Base-by-base conservation (phyloP, 2,329 filamentous ascomycete species). In the Claviceps cyperi region DNA sequence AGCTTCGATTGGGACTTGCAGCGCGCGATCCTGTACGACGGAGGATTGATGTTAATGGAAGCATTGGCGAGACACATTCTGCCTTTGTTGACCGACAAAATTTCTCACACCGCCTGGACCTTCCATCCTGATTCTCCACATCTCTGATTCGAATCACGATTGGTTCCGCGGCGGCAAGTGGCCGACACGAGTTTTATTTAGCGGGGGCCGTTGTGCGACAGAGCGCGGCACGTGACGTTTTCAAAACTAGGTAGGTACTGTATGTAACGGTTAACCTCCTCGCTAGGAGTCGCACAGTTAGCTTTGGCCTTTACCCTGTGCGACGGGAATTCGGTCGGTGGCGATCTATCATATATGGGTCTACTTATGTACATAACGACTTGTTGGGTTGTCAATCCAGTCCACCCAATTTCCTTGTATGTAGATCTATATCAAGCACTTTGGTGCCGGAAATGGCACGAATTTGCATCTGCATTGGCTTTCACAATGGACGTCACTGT, bases 71-170 rank as follows among this genome's bases (percentile, higher is more conserved):
- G 52, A 60, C 50, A 51, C 54, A 63, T 64, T 64, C 62, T 64
- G 62, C 62, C 62, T 56, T 47, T 52, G 54, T 55, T 64, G 57
- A 63, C 61, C 61, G 60, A 63, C 62, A 64, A 64, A 61, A 56
- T 60, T 61, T 53, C 53, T 61, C 57, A 62, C 60, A 64, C 62
- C 62, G 62, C 62, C 60, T 61, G 52, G 44, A 38, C 11, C 44
- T 37, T 49, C 46, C 28, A 28, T 11, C 9, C 24, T 3, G 38
- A 52, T 5, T 38, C 11, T 11, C 53, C 48, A 50, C 19, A 46
- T 38, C 45, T 24, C 28, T 19, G n/a, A n/a, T 9, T 11, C 24
- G 36, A 11, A 35, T 3, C 35, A 19, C 28, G 19, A 46, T 46
- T 50, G 49, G 49, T 7, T 38, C 11, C 4, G 17, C 4, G 21